Conservation (phyloP, 495 filamentous ascomycete species). For the Aspergillus carlsbadensis region DNA sequence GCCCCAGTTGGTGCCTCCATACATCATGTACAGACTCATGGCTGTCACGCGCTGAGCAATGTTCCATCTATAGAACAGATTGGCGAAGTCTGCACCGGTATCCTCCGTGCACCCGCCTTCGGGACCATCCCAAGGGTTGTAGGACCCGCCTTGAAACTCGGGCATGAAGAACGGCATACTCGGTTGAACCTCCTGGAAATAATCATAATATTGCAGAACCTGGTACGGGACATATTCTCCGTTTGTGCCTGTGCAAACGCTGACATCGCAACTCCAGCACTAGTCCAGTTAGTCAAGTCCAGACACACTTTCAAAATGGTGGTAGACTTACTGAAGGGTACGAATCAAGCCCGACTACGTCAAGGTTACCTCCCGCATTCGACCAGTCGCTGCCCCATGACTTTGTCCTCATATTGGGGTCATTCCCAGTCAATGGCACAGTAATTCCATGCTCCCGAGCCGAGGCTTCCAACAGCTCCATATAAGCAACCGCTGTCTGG, state of each 20-base stretch:
- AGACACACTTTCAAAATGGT: background rate
- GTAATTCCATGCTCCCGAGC: constrained; percentile 53
- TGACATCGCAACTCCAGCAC: constrained; percentile 61
- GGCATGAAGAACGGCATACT: constrained; percentile 58
- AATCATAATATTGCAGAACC: constrained; percentile 52
- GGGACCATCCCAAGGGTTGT: constrained; percentile 61
- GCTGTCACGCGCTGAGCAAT: constrained; percentile 55
- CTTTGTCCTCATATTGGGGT: constrained; percentile 50
- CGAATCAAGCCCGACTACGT: constrained; percentile 56
- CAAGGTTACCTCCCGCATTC: constrained; percentile 53
- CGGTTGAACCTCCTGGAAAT: constrained; percentile 51
- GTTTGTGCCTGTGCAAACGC: constrained; percentile 55
- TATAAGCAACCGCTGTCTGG: constrained; percentile 49
- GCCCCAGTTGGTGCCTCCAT: constrained; percentile 60
- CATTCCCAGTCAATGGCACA: constrained; percentile 54
- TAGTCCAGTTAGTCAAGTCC: constrained; percentile 8
- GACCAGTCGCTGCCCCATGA: constrained; percentile 58
- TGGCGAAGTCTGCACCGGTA: constrained; percentile 52
- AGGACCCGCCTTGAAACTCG: constrained; percentile 64
- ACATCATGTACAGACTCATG: constrained; percentile 59
- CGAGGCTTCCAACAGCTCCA: constrained; percentile 52
- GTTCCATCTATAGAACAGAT: constrained; percentile 58
- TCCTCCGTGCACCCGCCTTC: constrained; percentile 50
- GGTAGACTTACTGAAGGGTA: constrained; percentile 50
- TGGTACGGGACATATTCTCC: constrained; percentile 54